Percentiles rank a stretch among this genome's conserved stretches.
Evolutionary conservation across 2,329 filamentous ascomycete species (phyloP).

Genomic region (Ceratocystis huliohia): DNA sequence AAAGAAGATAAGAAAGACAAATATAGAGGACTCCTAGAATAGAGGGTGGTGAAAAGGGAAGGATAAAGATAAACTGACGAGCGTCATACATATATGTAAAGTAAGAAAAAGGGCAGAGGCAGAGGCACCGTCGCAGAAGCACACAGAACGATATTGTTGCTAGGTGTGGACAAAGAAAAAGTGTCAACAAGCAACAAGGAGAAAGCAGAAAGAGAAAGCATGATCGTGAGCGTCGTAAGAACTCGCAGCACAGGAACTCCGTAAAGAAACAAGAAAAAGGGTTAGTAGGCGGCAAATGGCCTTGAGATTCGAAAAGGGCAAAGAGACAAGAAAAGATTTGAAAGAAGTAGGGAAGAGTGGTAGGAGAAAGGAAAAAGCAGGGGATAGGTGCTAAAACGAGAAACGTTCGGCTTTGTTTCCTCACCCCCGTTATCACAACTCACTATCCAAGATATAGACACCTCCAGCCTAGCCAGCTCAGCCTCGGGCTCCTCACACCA

Average conservation of each 20-base stretch:
- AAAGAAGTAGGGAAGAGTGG: not conserved
- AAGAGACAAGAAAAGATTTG: no score
- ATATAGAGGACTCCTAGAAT: not conserved
- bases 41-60: not conserved
- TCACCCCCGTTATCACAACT: not conserved
- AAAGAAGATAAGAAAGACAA: not conserved
- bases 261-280: not conserved
- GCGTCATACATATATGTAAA: not conserved
- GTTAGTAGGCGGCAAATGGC: no score
- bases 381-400: not conserved
- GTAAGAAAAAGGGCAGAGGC: not conserved
- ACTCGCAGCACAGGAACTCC: conserved; percentile 7
- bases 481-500: no score
- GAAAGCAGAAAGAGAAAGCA: not conserved
- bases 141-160: not conserved
- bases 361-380: not conserved
- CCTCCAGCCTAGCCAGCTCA: no score
- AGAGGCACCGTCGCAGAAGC: not conserved
- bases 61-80: not conserved
- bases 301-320: no score
- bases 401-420: not conserved
- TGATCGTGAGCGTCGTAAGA: conserved; percentile 6
- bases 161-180: not conserved
- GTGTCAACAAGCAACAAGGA: not conserved
- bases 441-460: no score